A percentile compares a stretch with the other conserved stretches of the same genome.
These are phyloP conservation scores for Aegilops sharonensis DNA, from an alignment of 176 grass and related monocot species.

Conservation along the genomic window DNA sequence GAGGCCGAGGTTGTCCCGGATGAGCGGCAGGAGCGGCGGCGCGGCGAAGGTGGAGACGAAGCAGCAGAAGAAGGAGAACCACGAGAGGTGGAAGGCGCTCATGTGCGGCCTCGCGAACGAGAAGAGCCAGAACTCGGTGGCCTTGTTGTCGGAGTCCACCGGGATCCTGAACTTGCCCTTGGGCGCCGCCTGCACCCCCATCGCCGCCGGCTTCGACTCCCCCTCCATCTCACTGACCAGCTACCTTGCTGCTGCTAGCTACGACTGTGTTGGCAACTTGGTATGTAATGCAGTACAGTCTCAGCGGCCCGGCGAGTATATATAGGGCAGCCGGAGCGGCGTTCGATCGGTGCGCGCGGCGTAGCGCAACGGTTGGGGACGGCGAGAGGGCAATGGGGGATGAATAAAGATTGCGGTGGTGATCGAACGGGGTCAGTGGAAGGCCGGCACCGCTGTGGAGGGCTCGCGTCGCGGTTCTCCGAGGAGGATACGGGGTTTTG, in stretches of 20 bases:
- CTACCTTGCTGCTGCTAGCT: not conserved
- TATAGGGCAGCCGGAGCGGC: slow-evolving; percentile 20
- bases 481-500: not conserved
- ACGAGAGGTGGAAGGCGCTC: slow-evolving; percentile 84
- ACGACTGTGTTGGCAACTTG: not conserved
- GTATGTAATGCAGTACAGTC: not conserved
- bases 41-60: slow-evolving; percentile 90
- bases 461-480: not conserved
- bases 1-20: slow-evolving; percentile 74
- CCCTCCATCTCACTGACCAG: not conserved
- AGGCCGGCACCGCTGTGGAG: slow-evolving; percentile 35
- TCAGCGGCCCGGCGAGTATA: not conserved
- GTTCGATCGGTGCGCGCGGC: not conserved
- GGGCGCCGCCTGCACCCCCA: slow-evolving; percentile 33
- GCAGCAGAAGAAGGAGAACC: slow-evolving; percentile 99
- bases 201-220: slow-evolving; percentile 18
- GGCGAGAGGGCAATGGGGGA: slow-evolving; percentile 29
- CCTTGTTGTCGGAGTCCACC: slow-evolving; percentile 91
- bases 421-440: slow-evolving; percentile 9
- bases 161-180: slow-evolving; percentile 64
- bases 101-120: slow-evolving; percentile 83
- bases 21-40: slow-evolving; percentile 80
- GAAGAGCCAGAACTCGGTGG: slow-evolving; percentile 91
- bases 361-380: slow-evolving; percentile 13
- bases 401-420: slow-evolving; percentile 26